These are phyloP conservation scores for Candida dendrica DNA, from an alignment of 805 yeast genomes.

Conservation along the genomic window DNA sequence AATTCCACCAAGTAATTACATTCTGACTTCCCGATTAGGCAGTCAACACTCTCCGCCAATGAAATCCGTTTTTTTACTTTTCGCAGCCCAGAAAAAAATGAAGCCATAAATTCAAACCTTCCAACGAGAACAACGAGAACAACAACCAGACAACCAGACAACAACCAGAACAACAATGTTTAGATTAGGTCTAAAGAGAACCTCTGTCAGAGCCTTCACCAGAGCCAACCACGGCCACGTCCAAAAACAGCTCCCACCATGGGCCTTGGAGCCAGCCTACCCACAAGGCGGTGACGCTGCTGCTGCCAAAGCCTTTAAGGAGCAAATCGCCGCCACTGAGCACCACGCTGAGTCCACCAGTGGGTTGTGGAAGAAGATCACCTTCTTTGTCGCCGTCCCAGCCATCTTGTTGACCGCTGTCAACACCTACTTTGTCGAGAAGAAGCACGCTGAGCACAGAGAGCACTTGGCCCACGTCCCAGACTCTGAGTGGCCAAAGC, in stretches of 20 bases:
- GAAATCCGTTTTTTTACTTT: background rate
- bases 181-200: constrained; percentile 31
- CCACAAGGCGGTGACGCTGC: constrained; percentile 41
- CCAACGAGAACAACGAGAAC: background rate
- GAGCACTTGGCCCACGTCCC: constrained; percentile 58
- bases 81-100: background rate
- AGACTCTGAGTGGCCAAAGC: constrained; percentile 90
- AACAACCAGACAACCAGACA: constrained; percentile 15
- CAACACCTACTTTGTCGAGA: constrained; percentile 76
- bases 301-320: constrained; percentile 66
- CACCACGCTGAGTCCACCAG: constrained; percentile 79
- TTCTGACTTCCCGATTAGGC: constrained; percentile 11
- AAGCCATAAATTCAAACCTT: background rate
- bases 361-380: constrained; percentile 77
- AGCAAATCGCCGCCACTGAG: constrained; percentile 52
- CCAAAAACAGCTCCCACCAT: constrained; percentile 26
- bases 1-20: background rate
- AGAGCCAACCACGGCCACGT: constrained; percentile 16
- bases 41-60: constrained; percentile 7
- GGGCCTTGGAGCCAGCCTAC: constrained; percentile 42
- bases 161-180: constrained; percentile 27
- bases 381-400: constrained; percentile 76
- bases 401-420: constrained; percentile 68
- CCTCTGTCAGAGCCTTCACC: constrained; percentile 11
- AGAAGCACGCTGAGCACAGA: constrained; percentile 87